Percentiles rank a stretch among this genome's conserved stretches.
These are phyloP conservation scores for Crucibulum laeve DNA, from an alignment of 768 basidiomycete genomes.

Conservation along the genomic window DNA sequence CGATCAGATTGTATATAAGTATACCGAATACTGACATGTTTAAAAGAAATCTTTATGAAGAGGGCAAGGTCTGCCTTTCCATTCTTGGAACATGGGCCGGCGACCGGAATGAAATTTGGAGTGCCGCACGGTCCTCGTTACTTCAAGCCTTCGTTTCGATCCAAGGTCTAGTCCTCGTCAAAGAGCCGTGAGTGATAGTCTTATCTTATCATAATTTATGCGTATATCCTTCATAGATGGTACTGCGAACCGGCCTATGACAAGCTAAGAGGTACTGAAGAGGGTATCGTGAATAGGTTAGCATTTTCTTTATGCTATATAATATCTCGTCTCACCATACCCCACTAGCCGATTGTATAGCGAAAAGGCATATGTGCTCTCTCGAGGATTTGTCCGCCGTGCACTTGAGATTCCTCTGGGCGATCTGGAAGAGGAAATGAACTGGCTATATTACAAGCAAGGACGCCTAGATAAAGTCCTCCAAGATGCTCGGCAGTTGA, in stretches of 20 bases:
- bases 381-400: conserved; percentile 85
- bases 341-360: conserved; percentile 80
- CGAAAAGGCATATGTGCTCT: conserved; percentile 90
- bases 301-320: conserved; percentile 7
- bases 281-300: conserved; percentile 83
- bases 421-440: conserved; percentile 68
- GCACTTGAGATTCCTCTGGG: conserved; percentile 78
- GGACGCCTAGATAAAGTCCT: conserved; percentile 70
- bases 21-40: not conserved
- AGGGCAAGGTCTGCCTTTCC: conserved; percentile 91
- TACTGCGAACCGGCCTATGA: conserved; percentile 94
- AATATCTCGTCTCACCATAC: conserved; percentile 2
- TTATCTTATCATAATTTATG: conserved; percentile 4
- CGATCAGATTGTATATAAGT: conserved; percentile 1
- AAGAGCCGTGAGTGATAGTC: conserved; percentile 69
- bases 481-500: conserved; percentile 52
- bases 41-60: conserved; percentile 83
- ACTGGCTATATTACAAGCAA: conserved; percentile 64
- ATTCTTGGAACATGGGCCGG: conserved; percentile 92
- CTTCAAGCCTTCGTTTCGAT: conserved; percentile 93
- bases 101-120: conserved; percentile 87
- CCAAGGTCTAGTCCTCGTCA: conserved; percentile 89
- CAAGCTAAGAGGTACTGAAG: conserved; percentile 85
- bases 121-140: conserved; percentile 74
- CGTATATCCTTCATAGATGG: conserved; percentile 44